Evolutionary conservation across 2,329 filamentous ascomycete species (phyloP), one percentile per base, ranked within the genome.

Genomic region (Elsinoe batatas): DNA sequence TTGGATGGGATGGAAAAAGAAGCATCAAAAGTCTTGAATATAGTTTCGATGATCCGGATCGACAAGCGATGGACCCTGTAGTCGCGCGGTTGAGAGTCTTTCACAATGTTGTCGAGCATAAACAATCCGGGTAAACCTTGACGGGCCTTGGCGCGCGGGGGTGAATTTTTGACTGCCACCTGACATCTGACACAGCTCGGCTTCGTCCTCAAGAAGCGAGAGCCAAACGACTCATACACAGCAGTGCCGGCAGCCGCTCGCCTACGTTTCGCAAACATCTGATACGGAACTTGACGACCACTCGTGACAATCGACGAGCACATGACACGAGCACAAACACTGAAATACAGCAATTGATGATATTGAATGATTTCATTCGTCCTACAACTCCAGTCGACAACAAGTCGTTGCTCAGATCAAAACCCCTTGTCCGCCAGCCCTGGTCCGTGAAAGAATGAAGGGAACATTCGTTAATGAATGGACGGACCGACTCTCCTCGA

Each of bases 351-450:
- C 32, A 53, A 43, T 36, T 33, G 20, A 17, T 50, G 46, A n/a
- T 43, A 43, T 53, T 53, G 36, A 54, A 54, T 13, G 43, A 11
- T 43, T 42, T 42, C 33, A 51, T 51, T 51, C 32, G 26, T 17
- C 15, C 26, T 35, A 44, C 47, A 51, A 51, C 47, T 51, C 47
- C 47, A 15, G 47, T 51, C 47, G 47, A 51, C 47, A 51, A 51
- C 47, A 51, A 51, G 8, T 20, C 47, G 47, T 51, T 51, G 47
- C 47, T 51, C 47, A 51, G 47, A 51, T 33, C 47, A 51, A 33
- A 51, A 18, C 47, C 26, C 26, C 47, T 33, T 38, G 32, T 36
- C 33, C 47, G 18, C 47, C 32, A 38, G 33, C 33, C 47, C 20
- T 38, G 32, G 47, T 51, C 32, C 32, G 17, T 26, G 26, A 13